phyloP scores from a whole-genome alignment of 148 eudicot species.

The Limonium bicolor region DNA sequence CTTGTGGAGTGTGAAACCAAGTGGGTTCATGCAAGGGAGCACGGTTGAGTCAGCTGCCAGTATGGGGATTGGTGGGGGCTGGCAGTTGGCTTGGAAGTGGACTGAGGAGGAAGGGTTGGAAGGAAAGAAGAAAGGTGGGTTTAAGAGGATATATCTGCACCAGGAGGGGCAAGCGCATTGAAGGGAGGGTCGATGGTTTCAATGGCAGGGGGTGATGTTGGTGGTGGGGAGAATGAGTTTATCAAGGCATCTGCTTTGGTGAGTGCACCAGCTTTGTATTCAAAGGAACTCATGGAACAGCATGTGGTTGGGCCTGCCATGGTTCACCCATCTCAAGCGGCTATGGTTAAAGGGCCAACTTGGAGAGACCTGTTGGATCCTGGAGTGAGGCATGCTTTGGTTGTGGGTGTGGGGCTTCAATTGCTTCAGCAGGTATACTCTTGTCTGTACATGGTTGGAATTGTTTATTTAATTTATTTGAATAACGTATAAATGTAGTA shows the following conservation, averaged over 20 bases:
- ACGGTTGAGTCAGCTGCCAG: constrained; percentile 17
- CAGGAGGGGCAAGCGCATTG: constrained; percentile 23
- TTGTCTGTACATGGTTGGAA: too few relatives aligned
- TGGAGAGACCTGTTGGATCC: constrained; percentile 37
- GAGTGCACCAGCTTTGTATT: constrained; percentile 41
- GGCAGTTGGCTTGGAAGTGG: constrained; percentile 68
- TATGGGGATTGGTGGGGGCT: constrained; percentile 45
- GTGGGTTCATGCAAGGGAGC: constrained; percentile 22
- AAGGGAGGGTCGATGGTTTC: constrained; percentile 34
- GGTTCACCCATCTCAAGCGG: constrained; percentile 42
- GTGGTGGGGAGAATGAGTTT: constrained; percentile 19
- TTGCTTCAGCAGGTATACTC: constrained; percentile 35
- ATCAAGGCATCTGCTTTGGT: constrained; percentile 47
- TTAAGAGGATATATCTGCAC: constrained; percentile 42
- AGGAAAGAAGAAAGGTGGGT: constrained; percentile 38
- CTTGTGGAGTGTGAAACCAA: constrained; percentile 23
- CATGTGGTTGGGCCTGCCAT: constrained; percentile 39
- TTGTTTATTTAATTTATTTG: too few relatives aligned
- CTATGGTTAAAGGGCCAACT: constrained; percentile 21
- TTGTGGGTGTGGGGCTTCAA: constrained; percentile 34
- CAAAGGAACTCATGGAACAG: constrained; percentile 34
- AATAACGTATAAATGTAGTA: background rate
- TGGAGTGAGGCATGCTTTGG: constrained; percentile 35
- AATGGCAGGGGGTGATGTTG: constrained; percentile 28
- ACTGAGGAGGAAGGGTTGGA: constrained; percentile 33